These are phyloP conservation scores for Solanum clarkiae DNA, from an alignment of 257 asterid genomes.

Conservation along the genomic window DNA sequence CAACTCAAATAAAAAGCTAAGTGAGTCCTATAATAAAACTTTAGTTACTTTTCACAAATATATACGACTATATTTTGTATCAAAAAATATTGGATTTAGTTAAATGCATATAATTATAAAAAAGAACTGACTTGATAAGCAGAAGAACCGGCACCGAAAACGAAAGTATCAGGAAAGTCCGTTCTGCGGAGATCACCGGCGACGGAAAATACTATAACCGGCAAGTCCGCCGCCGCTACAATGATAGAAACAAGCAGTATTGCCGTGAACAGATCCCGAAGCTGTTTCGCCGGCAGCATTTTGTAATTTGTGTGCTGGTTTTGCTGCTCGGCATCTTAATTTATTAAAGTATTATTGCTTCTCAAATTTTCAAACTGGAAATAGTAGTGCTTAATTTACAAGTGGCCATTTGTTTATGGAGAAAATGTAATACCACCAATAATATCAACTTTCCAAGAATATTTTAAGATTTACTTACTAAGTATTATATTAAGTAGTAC, in stretches of 20 bases:
- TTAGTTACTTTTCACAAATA: neutral
- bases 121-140: constrained; percentile 5
- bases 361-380: neutral
- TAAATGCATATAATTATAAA: neutral
- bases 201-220: neutral
- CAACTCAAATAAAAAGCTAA: no score
- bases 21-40: neutral
- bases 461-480: no score
- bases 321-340: neutral
- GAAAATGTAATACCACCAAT: neutral
- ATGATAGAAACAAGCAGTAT: neutral
- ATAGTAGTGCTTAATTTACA: neutral
- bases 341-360: neutral
- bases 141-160: constrained; percentile 11
- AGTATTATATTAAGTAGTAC: no score
- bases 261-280: neutral
- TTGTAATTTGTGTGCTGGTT: neutral
- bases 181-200: neutral
- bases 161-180: constrained; percentile 8
- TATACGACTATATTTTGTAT: no score
- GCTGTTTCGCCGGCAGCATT: neutral
- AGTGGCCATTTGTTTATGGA: neutral
- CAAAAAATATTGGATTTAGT: neutral
- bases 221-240: neutral
- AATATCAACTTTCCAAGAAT: no score